These are phyloP conservation scores for Didymella pinodella DNA, from an alignment of 2,329 filamentous ascomycete species.

Conservation along the genomic window DNA sequence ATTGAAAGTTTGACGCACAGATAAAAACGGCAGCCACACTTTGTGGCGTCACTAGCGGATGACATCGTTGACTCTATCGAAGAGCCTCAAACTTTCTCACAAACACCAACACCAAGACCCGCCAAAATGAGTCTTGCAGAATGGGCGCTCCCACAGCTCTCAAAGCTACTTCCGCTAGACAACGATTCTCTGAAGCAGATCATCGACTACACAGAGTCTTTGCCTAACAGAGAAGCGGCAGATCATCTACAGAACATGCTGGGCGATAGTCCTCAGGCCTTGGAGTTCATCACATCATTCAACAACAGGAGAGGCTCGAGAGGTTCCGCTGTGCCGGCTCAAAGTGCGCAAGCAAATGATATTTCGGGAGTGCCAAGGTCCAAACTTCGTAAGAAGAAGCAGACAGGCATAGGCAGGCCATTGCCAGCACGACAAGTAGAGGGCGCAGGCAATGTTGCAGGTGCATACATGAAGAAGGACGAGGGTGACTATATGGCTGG, in stretches of 20 bases:
- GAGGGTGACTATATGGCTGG: slow-evolving; percentile 76
- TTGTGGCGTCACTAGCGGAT: slow-evolving; percentile 23
- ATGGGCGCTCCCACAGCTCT: slow-evolving; percentile 75
- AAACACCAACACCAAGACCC: slow-evolving; percentile 10
- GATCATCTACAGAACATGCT: slow-evolving; percentile 88
- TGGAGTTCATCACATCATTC: slow-evolving; percentile 76
- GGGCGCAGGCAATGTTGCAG: slow-evolving; percentile 68
- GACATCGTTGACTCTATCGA: slow-evolving; percentile 24
- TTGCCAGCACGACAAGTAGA: slow-evolving; percentile 58
- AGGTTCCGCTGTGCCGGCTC: slow-evolving; percentile 29
- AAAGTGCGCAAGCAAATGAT: slow-evolving; percentile 29
- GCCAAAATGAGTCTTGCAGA: slow-evolving; percentile 51
- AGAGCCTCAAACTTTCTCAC: slow-evolving; percentile 26
- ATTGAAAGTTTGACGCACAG: slow-evolving; percentile 17
- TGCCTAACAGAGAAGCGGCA: slow-evolving; percentile 79
- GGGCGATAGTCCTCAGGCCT: slow-evolving; percentile 78
- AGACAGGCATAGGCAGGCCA: slow-evolving; percentile 48
- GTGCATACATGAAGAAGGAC: slow-evolving; percentile 78
- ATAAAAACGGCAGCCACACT: slow-evolving; percentile 10
- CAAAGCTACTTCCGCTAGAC: slow-evolving; percentile 82
- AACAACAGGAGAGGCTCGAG: slow-evolving; percentile 68
- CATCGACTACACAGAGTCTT: slow-evolving; percentile 78
- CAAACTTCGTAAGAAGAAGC: slow-evolving; percentile 54
- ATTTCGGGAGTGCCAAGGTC: slow-evolving; percentile 44
- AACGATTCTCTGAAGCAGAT: slow-evolving; percentile 85